phyloP scores from a whole-genome alignment of 768 basidiomycete species.

The Pulveroboletus frians region DNA sequence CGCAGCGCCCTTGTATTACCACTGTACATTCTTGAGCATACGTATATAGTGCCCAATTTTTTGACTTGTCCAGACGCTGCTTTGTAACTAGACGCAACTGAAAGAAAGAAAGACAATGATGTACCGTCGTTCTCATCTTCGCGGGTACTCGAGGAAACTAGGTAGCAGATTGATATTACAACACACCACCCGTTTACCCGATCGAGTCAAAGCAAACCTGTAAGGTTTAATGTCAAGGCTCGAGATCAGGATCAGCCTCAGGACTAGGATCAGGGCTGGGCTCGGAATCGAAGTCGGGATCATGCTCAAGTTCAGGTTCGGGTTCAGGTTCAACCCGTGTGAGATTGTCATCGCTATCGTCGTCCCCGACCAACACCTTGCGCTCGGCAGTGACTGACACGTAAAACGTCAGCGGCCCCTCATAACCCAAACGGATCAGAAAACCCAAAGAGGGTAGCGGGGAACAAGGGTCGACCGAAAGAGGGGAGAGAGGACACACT shows the following conservation, averaged over 20 bases:
- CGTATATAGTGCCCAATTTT: constrained; percentile 13
- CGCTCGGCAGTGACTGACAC: constrained; percentile 49
- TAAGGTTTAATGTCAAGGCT: too few relatives aligned
- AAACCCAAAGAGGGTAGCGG: too few relatives aligned
- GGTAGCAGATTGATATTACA: neutral
- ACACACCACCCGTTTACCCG: neutral
- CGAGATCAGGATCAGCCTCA: neutral
- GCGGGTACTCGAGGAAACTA: neutral
- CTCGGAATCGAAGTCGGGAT: neutral
- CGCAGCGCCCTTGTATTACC: constrained; percentile 20
- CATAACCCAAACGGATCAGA: neutral
- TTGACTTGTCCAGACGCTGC: neutral
- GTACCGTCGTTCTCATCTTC: neutral
- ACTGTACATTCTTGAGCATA: constrained; percentile 17
- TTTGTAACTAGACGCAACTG: neutral
- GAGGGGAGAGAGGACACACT: constrained; percentile 45
- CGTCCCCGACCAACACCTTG: constrained; percentile 32
- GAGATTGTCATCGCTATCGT: neutral
- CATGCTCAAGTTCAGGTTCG: neutral
- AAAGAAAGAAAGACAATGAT: neutral
- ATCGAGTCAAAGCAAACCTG: neutral
- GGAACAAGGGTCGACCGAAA: too few relatives aligned
- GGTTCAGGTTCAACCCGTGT: neutral
- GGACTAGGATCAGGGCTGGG: too few relatives aligned
- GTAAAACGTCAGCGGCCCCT: neutral